A percentile compares a stretch with the other conserved stretches of the same genome.
Conservation (phyloP, 305 asterid species). For the Fraxinus xanthoxyloides region DNA sequence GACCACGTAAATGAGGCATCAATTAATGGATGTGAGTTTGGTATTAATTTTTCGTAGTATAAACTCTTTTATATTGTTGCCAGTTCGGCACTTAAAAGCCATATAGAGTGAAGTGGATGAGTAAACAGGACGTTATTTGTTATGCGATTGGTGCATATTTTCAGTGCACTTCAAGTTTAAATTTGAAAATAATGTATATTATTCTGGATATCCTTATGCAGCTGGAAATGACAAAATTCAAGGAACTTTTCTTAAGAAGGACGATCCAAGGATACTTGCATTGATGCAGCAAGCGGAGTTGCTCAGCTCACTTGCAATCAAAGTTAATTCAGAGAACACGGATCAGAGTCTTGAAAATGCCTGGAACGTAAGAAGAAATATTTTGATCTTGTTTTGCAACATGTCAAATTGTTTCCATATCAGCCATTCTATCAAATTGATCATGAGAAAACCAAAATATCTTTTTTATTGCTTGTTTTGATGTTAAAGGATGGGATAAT, state of each 20-base stretch:
- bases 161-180: constrained; percentile 13
- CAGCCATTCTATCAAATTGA: constrained; percentile 4
- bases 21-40: constrained; percentile 37
- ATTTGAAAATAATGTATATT: constrained; percentile 11
- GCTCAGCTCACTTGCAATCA: constrained; percentile 85
- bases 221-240: constrained; percentile 50
- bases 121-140: constrained; percentile 9
- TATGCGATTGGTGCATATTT: not conserved
- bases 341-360: constrained; percentile 84
- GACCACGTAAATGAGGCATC: constrained; percentile 34
- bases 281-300: constrained; percentile 96
- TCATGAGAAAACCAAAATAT: not conserved
- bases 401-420: constrained; percentile 8
- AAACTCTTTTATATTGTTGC: constrained; percentile 2
- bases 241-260: constrained; percentile 86
- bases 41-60: not conserved
- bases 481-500: not conserved
- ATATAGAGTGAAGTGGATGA: constrained; percentile 13
- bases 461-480: not conserved
- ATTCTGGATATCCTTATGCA: constrained; percentile 26
- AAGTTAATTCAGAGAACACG: constrained; percentile 76
- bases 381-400: constrained; percentile 12
- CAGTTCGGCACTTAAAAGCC: constrained; percentile 12
- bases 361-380: constrained; percentile 61
- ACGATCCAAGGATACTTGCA: constrained; percentile 84